These are phyloP conservation scores for Hansfordia pulvinata DNA, from an alignment of 2,329 filamentous ascomycete species.

Conservation along the genomic window DNA sequence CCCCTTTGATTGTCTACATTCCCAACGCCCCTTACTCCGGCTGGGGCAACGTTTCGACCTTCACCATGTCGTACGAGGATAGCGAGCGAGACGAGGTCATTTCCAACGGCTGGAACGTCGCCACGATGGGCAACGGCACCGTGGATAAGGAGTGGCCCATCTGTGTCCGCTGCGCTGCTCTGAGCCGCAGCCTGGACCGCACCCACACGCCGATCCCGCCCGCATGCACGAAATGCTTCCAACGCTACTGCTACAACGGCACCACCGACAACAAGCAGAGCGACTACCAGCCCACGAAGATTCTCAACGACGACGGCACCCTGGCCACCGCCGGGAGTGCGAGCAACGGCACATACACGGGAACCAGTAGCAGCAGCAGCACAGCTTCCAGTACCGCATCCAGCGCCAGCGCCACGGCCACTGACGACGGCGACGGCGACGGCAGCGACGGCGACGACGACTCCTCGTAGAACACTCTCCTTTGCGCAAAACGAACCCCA, in stretches of 20 bases:
- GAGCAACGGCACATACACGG: too few relatives aligned
- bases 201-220: slow-evolving; percentile 56
- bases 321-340: too few relatives aligned
- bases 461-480: too few relatives aligned
- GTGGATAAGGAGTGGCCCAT: slow-evolving; percentile 61
- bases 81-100: slow-evolving; percentile 67
- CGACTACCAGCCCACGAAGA: too few relatives aligned
- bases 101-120: slow-evolving; percentile 72
- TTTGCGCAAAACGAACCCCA: too few relatives aligned
- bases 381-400: too few relatives aligned
- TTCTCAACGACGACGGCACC: too few relatives aligned
- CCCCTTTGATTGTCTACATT: slow-evolving; percentile 72
- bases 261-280: too few relatives aligned
- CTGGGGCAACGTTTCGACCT: slow-evolving; percentile 69
- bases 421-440: too few relatives aligned
- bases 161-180: slow-evolving; percentile 80
- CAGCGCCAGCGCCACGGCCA: too few relatives aligned
- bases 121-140: slow-evolving; percentile 71
- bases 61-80: slow-evolving; percentile 49
- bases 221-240: slow-evolving; percentile 65
- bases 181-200: slow-evolving; percentile 63
- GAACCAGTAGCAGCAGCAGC: too few relatives aligned
- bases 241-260: slow-evolving; percentile 89
- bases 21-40: slow-evolving; percentile 73
- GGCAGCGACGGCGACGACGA: too few relatives aligned